Conservation (phyloP, 495 filamentous ascomycete genomes). For the Glarea lozoyensis region DNA sequence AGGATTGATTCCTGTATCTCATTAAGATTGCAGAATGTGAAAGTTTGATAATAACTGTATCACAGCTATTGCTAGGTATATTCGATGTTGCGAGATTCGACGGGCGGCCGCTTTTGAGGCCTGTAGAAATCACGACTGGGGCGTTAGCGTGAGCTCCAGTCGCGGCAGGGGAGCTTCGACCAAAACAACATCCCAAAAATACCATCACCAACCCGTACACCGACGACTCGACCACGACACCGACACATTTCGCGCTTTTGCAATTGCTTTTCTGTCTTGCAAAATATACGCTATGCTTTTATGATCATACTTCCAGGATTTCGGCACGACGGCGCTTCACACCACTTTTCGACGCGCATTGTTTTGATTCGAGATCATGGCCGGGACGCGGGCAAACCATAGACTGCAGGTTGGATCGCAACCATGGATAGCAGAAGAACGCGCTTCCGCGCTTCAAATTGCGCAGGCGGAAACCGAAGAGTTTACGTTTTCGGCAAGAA, state of each 20-base stretch:
- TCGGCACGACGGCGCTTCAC: background rate
- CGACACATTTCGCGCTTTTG: slow-evolving; percentile 7
- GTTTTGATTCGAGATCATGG: slow-evolving; percentile 34
- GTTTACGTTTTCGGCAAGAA: slow-evolving; percentile 77
- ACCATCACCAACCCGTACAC: slow-evolving; percentile 9
- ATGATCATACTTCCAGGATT: slow-evolving; percentile 9
- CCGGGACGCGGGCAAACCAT: slow-evolving; percentile 33
- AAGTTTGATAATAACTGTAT: too few species aligned
- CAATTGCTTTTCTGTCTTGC: slow-evolving; percentile 4
- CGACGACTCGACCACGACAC: slow-evolving; percentile 11
- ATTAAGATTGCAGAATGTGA: too few species aligned
- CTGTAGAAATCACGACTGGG: too few species aligned
- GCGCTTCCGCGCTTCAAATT: slow-evolving; percentile 37
- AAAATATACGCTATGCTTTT: slow-evolving; percentile 12
- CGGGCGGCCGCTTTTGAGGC: too few species aligned
- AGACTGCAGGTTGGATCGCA: slow-evolving; percentile 46
- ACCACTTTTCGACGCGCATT: slow-evolving; percentile 16
- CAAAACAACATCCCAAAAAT: slow-evolving; percentile 17
- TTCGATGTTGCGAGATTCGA: too few species aligned
- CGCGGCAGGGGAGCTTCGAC: slow-evolving; percentile 11
- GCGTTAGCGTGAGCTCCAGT: too few species aligned
- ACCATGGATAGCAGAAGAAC: slow-evolving; percentile 45
- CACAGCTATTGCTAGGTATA: too few species aligned
- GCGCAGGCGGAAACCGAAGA: slow-evolving; percentile 68
- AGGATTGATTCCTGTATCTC: too few species aligned